These are phyloP conservation scores for Arachis monticola DNA, from an alignment of 331 rosid species.

Conservation along the genomic window DNA sequence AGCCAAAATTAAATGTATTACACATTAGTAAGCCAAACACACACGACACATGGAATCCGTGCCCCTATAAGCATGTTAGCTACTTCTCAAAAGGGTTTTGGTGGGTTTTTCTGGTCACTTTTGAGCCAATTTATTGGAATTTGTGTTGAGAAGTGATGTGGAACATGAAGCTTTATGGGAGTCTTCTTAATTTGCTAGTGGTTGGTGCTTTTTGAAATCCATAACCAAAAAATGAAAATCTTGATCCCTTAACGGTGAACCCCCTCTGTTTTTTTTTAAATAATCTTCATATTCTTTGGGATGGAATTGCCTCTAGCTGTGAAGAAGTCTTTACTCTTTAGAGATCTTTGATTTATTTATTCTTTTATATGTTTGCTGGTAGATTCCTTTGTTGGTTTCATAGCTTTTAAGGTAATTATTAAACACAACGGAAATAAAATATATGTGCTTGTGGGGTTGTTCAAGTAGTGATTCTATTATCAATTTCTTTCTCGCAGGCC, in stretches of 20 bases:
- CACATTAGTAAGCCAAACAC: no score
- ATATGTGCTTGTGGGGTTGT: conserved; percentile 26
- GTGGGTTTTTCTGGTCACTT: no score
- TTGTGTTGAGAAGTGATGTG: no score
- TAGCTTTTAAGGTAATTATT: conserved; percentile 7
- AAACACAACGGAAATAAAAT: conserved; percentile 5
- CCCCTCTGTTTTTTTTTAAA: background rate
- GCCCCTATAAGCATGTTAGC: no score
- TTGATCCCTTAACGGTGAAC: background rate
- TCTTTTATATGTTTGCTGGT: conserved; percentile 1
- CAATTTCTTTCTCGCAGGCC: conserved; percentile 61
- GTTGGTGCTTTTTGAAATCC: conserved; percentile 35
- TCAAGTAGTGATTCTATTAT: conserved; percentile 35
- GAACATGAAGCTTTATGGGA: background rate
- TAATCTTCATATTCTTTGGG: background rate
- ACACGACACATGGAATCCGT: no score
- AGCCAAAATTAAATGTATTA: no score
- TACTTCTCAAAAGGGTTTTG: no score
- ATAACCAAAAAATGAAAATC: background rate
- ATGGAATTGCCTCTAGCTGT: conserved; percentile 8
- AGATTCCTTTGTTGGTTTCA: conserved; percentile 22
- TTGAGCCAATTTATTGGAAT: no score
- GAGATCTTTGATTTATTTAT: conserved; percentile 22
- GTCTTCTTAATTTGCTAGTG: conserved; percentile 7
- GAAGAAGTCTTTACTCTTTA: conserved; percentile 5